Evolutionary conservation across 371 early-diverging fungal genomes (phyloP), one percentile per base, ranked within the genome.

Genomic region (Capillidium rhysosporum): DNA sequence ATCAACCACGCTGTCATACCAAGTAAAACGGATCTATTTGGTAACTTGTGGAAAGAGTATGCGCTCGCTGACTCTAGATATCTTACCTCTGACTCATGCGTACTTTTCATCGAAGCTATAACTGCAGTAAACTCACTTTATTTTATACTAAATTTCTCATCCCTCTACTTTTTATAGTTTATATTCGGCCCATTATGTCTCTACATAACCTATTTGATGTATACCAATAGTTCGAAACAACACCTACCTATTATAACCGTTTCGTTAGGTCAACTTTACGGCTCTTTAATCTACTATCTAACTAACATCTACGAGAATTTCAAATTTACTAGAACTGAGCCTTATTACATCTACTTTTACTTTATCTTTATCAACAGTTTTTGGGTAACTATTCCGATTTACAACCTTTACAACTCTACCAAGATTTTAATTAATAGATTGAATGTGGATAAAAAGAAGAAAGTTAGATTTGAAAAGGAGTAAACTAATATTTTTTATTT

Each of bases 41-140:
- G 76, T 14, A 76, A 88, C 52, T 57, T 87, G 52, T 93, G 90
- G 90, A 88, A 89, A 69, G 92, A 93, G 66, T 93, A 93, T 64
- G 69, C 88, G 1, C 69, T 77, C 57, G 73, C 78, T 16, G 94
- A 93, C 63, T 88, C 89, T 12, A 69, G 92, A 30, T 93, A 93
- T 62, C 63, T 92, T 64, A 67, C 74, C 25, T 64, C 69, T 44
- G 94, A 93, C 55, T 66, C 79, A 5, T 76, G 83, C 47, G 78
- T 90, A 2, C 61, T 81, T 29, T 68, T 80, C 48, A 77, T 91
- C 69, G 94, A 93, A 67, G 67, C 69, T 18, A 77, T 90, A 52
- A 92, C 94, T 20, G 82, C 82, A 28, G 83, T 87, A 69, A 68
- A 69, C 63, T 10, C 40, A 20, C 7, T 48, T 8, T 25, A n/a